These are phyloP conservation scores for Aspergillus vadensis DNA, from an alignment of 2,329 filamentous ascomycete species.

Conservation along the genomic window DNA sequence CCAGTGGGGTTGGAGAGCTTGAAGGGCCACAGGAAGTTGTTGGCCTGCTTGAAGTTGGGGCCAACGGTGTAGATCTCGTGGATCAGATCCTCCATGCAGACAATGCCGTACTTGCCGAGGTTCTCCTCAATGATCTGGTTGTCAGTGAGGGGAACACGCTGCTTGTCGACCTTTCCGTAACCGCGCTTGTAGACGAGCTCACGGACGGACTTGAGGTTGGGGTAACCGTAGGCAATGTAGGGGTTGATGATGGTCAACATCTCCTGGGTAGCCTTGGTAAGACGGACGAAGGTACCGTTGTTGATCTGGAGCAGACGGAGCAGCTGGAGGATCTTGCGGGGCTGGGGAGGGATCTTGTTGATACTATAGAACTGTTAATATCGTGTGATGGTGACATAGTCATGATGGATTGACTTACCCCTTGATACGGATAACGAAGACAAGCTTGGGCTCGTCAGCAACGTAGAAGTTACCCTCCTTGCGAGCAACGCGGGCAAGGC, in stretches of 20 bases:
- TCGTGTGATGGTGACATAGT: too few relatives aligned
- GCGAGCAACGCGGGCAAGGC: constrained; percentile 86
- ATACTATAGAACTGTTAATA: constrained; percentile 64
- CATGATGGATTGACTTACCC: constrained; percentile 57
- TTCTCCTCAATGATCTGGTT: constrained; percentile 96
- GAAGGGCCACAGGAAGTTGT: constrained; percentile 99
- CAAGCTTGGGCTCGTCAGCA: constrained; percentile 90
- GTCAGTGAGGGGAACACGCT: constrained; percentile 94
- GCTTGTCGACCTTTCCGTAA: constrained; percentile 98
- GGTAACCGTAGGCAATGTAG: constrained; percentile 98
- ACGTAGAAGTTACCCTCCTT: constrained; percentile 92
- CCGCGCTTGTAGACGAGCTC: constrained; percentile 99
- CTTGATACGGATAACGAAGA: constrained; percentile 99
- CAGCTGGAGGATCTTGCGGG: constrained; percentile 99
- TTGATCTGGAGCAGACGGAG: constrained; percentile 99
- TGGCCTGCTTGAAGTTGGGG: constrained; percentile 99
- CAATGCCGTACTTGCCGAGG: constrained; percentile 97
- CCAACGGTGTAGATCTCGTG: constrained; percentile 99
- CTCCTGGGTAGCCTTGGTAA: constrained; percentile 96
- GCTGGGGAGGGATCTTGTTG: constrained; percentile 99
- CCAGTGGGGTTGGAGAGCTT: constrained; percentile 98
- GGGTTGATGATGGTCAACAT: constrained; percentile 99
- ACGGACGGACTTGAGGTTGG: constrained; percentile 98
- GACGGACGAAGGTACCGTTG: constrained; percentile 96
- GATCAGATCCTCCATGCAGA: constrained; percentile 98